Base-by-base conservation (phyloP, 2,329 filamentous ascomycete genomes). In the Thielaviopsis punctulata region DNA sequence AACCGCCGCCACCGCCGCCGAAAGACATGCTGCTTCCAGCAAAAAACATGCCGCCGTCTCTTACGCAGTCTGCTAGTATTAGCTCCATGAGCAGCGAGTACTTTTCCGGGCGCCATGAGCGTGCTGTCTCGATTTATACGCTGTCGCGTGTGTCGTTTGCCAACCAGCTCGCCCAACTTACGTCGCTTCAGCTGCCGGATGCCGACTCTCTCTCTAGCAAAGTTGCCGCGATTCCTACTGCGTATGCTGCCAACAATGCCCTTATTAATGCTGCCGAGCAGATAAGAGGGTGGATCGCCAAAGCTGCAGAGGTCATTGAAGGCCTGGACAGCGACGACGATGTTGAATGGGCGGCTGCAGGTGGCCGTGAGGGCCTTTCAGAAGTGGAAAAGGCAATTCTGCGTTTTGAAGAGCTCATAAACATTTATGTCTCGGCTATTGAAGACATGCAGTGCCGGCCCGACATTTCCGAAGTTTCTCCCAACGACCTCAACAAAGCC, bases 261-360 rank as follows among this genome's bases (percentile, higher is more conserved):
- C 73, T 96, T 52, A 83, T 86, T 58, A 84, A 86, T 58, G 87
- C 90, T 10, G 87, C 89, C 4, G 86, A 93, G 56, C 89, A 96
- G 65, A 96, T 98, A 58, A 77, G 84, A 57, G 82, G 84, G 61
- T 98, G 92, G 92, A 95, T 95, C 62, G 77, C 77, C 57, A 95
- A 95, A 65, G 90, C 90, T 0, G 83, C 83, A 0, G 87, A 94
- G 60, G 89, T 96, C 27, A 80, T 98, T 51, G 77, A 78, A 52
- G 89, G 89, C 4, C 71, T 98, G 43, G 88, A 96, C 64, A 88
- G 89, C 51, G 90, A 96, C 57, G 92, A 96, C 64, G 92, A 98
- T 62, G 88, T 96, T 15, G 90, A 96, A 65, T 98, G 92, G 92
- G 89, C 92, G 2, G 90, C 89, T 1, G 79, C 79, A 6, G 92